Percentiles rank a stretch among this genome's conserved stretches.
Conservation (phyloP, 345 rosid genomes). For the Sonneratia alba region DNA sequence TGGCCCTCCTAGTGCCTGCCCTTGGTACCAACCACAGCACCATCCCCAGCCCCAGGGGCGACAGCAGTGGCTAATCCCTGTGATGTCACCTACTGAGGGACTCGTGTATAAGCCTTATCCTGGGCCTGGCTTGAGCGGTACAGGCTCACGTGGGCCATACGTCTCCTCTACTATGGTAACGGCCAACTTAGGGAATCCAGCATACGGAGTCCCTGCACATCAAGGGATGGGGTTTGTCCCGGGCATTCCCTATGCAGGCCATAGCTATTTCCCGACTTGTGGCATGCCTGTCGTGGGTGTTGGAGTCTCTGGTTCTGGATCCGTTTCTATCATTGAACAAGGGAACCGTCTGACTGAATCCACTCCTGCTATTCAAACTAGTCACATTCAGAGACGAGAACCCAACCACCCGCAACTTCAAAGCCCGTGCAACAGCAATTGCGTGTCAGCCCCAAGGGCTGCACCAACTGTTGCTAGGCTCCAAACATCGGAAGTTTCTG, state of each 20-base stretch:
- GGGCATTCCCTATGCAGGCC: constrained; percentile 39
- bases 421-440: constrained; percentile 25
- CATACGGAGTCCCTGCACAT: constrained; percentile 31
- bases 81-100: constrained; percentile 90
- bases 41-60: not conserved
- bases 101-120: constrained; percentile 78
- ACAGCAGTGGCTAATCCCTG: constrained; percentile 79
- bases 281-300: constrained; percentile 44
- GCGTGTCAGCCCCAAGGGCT: not conserved
- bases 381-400: constrained; percentile 26
- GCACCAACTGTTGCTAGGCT: not conserved
- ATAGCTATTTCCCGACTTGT: constrained; percentile 57
- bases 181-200: constrained; percentile 32
- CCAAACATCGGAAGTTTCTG: constrained; percentile 31
- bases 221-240: constrained; percentile 35
- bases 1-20: not conserved
- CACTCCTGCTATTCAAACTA: constrained; percentile 22
- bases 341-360: constrained; percentile 27
- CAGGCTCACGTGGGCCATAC: constrained; percentile 37
- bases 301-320: constrained; percentile 18
- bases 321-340: constrained; percentile 34
- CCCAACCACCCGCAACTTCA: constrained; percentile 32
- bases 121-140: constrained; percentile 40
- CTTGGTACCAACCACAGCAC: constrained; percentile 21
- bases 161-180: constrained; percentile 31